phyloP scores from a whole-genome alignment of 2,329 filamentous ascomycete species.

The Clonostachys rhizophaga region DNA sequence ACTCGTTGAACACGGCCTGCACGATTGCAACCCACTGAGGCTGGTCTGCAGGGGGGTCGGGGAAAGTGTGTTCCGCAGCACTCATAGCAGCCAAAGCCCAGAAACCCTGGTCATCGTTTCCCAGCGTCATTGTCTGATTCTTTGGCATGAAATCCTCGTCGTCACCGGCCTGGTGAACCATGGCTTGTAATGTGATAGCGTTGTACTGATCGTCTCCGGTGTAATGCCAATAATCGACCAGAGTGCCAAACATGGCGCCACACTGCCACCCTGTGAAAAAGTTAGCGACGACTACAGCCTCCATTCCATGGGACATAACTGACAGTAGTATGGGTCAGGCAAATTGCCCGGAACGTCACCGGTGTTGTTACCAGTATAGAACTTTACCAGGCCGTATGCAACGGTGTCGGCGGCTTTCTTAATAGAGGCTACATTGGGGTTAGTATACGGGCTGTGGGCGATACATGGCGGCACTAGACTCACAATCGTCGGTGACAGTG shows the following conservation, averaged over 20 bases:
- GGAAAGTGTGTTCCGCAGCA: conserved; percentile 73
- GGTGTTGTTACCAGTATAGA: conserved; percentile 53
- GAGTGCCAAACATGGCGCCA: conserved; percentile 64
- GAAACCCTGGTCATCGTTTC: conserved; percentile 77
- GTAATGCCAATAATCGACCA: conserved; percentile 69
- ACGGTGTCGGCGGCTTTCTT: conserved; percentile 41
- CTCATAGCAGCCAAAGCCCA: conserved; percentile 81
- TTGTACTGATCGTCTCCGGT: conserved; percentile 66
- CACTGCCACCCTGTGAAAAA: conserved; percentile 59
- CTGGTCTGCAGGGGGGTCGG: conserved; percentile 55
- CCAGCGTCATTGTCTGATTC: conserved; percentile 57
- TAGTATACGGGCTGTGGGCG: background rate
- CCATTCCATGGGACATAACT: conserved; percentile 14
- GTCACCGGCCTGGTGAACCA: conserved; percentile 57
- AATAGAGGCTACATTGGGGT: conserved; percentile 34
- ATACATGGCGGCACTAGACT: conserved; percentile 2
- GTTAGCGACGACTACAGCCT: background rate
- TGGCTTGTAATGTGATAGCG: conserved; percentile 48
- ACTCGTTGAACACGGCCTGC: conserved; percentile 78
- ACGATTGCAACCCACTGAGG: conserved; percentile 73
- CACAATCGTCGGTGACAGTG: conserved; percentile 23
- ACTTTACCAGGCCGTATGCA: conserved; percentile 41
- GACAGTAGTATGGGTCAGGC: conserved; percentile 61
- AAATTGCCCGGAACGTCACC: conserved; percentile 54
- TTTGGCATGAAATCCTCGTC: conserved; percentile 60